Base-by-base conservation (phyloP, 1,284 basidiomycete genomes). In the Boletus semigastroideus region DNA sequence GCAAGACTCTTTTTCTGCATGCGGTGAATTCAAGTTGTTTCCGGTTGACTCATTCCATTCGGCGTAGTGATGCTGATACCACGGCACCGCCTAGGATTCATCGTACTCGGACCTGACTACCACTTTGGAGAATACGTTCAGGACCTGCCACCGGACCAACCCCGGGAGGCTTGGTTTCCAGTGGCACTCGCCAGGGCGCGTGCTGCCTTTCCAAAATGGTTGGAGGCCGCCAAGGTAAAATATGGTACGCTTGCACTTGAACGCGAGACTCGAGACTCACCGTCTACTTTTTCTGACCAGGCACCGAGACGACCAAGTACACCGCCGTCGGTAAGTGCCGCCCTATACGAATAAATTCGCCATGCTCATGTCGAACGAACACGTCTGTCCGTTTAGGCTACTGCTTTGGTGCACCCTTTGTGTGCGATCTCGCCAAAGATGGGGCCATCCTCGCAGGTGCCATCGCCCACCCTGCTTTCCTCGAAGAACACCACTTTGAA, bases 401-500 rank as follows among this genome's bases (percentile, higher is more conserved):
- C 56, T 83, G 80, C 59, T 82, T 83, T 50, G 80, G 81, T 1
- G 82, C 72, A n/a, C 73, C 77, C 0, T 80, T 75, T 54, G 74
- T 75, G 1, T 62, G 80, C 47, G 72, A 81, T 36, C 58, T 77
- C 2, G 71, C 73, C 1, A 69, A 73, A 4, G 70, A 70, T 0
- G 75, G 77, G 43, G 70, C 71, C 42, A 63, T 82, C 30, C 10
- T 20, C 33, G 52, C 42, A 79, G 81, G 74, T 45, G 80, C 80
- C 1, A 72, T 83, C 54, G 79, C 77, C 17, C 78, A 85, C 64
- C 79, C 82, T 8, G 75, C 76, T 3, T 75, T 74, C 51, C 61
- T 86, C n/a, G 75, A 76, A 8, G 80, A 82, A 44, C 70, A 72
- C 12, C 76, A 82, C 48, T 78, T 83, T 60, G 62, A 61, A 14